Evolutionary conservation across 2,329 filamentous ascomycete species (phyloP).

Genomic region (Fusarium sulawesiense): DNA sequence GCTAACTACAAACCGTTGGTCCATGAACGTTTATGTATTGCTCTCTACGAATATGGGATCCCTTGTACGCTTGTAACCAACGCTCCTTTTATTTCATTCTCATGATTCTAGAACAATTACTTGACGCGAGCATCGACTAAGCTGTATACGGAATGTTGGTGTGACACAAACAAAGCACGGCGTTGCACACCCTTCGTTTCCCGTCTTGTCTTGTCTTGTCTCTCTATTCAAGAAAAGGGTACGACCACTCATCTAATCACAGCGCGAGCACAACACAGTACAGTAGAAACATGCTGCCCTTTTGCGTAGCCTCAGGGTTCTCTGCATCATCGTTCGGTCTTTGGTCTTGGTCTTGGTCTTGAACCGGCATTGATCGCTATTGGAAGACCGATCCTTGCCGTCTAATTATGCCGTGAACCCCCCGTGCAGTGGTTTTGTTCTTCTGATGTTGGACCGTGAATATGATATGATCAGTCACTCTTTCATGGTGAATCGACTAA

Average conservation of each 20-base stretch:
- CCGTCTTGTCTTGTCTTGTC: conserved; percentile 35
- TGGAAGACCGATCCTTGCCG: conserved; percentile 15
- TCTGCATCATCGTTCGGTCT: conserved; percentile 40
- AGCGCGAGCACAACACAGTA: conserved; percentile 1
- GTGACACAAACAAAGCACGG: conserved; percentile 44
- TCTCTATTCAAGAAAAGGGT: conserved; percentile 25
- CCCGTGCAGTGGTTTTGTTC: conserved; percentile 14
- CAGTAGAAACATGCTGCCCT: conserved; percentile 17
- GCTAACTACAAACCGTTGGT: conserved; percentile 4
- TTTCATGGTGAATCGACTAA: not conserved
- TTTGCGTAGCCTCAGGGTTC: conserved; percentile 35
- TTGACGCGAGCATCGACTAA: conserved; percentile 29
- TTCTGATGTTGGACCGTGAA: conserved; percentile 13
- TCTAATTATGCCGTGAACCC: conserved; percentile 30
- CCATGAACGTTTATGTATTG: conserved; percentile 1
- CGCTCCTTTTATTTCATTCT: conserved; percentile 7
- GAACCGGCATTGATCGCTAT: conserved; percentile 12
- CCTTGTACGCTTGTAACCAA: conserved; percentile 23
- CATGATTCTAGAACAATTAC: conserved; percentile 12
- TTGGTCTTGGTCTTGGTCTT: conserved; percentile 27
- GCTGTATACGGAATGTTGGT: conserved; percentile 12
- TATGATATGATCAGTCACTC: not conserved
- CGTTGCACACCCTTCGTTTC: conserved; percentile 44
- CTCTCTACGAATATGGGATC: not conserved
- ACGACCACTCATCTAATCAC: conserved; percentile 9